Evolutionary conservation across 306 rosid species (phyloP).

Genomic region (Sindora glabra): DNA sequence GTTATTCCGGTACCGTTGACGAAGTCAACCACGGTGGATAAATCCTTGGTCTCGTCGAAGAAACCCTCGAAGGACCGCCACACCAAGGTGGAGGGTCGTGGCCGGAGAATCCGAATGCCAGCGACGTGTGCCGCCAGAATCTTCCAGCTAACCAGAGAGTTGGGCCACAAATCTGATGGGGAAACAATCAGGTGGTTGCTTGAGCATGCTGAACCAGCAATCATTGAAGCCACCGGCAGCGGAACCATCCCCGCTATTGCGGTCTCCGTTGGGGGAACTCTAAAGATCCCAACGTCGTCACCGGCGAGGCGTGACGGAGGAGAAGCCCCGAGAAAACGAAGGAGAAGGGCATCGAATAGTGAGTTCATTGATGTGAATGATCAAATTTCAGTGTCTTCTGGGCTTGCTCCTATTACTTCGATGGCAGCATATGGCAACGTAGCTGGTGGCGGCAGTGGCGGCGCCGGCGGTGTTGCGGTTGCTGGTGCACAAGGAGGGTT

Average conservation of each 20-base stretch:
- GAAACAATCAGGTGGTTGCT: constrained; percentile 84
- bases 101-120: constrained; percentile 84
- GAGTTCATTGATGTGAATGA: constrained; percentile 52
- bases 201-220: constrained; percentile 66
- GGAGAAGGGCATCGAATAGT: constrained; percentile 31
- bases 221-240: constrained; percentile 74
- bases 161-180: constrained; percentile 82
- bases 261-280: constrained; percentile 64
- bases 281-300: constrained; percentile 71
- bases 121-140: constrained; percentile 77
- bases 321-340: constrained; percentile 35
- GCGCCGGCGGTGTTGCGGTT: neutral
- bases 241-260: constrained; percentile 86
- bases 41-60: constrained; percentile 4
- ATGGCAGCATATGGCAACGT: constrained; percentile 11
- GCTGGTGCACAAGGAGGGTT: constrained; percentile 23
- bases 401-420: constrained; percentile 56
- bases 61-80: constrained; percentile 67
- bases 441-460: neutral
- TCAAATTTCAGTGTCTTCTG: constrained; percentile 43
- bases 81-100: constrained; percentile 89
- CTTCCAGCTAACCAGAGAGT: constrained; percentile 75
- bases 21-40: neutral
- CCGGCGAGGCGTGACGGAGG: constrained; percentile 51
- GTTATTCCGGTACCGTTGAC: constrained; percentile 24